Conservation (phyloP, 345 rosid genomes). For the Salix arbutifolia region DNA sequence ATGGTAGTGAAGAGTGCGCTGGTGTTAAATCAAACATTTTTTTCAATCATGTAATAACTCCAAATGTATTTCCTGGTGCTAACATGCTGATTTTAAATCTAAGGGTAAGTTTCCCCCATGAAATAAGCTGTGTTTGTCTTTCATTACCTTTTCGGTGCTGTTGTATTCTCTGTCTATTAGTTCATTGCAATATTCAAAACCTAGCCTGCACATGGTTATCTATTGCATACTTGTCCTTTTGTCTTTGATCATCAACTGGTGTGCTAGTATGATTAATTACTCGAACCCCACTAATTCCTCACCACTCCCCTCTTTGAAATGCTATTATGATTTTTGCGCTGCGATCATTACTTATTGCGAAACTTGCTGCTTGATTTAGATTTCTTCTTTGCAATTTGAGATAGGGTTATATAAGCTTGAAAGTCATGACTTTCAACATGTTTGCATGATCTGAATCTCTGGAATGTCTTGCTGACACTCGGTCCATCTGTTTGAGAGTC, state of each 20-base stretch:
- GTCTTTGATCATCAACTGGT: neutral
- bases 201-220: neutral
- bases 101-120: neutral
- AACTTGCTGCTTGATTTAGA: neutral
- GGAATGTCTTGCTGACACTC: too few relatives aligned
- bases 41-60: neutral
- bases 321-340: neutral
- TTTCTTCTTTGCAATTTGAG: neutral
- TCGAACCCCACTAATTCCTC: neutral
- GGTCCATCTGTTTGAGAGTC: too few relatives aligned
- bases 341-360: neutral
- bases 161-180: neutral
- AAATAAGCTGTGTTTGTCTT: constrained; percentile 2
- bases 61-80: neutral
- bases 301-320: neutral
- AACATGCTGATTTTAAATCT: constrained; percentile 1
- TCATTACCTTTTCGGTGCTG: neutral
- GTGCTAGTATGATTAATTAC: neutral
- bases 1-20: neutral
- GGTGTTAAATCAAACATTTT: neutral
- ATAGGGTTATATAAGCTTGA: too few relatives aligned
- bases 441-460: too few relatives aligned
- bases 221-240: neutral
- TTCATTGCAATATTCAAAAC: neutral
- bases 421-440: too few relatives aligned